These are phyloP conservation scores for Zalaria obscura DNA, from an alignment of 2,329 filamentous ascomycete species.

Conservation along the genomic window DNA sequence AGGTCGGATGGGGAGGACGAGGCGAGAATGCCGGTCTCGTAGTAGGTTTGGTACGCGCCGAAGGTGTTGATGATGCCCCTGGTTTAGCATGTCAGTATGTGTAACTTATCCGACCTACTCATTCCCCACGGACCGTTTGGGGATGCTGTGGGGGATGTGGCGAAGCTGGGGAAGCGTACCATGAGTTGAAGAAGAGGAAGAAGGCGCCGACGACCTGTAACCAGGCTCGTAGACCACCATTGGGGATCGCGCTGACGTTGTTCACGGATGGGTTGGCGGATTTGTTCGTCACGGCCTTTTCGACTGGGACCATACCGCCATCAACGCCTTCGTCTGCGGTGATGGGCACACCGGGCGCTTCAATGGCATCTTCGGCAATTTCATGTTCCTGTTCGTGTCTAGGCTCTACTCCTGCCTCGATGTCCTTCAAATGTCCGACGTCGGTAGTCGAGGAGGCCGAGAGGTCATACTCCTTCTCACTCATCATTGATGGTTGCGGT, in stretches of 20 bases:
- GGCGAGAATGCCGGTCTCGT: slow-evolving; percentile 26
- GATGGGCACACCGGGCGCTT: neutral
- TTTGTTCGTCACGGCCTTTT: slow-evolving; percentile 1
- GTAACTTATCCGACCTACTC: no score
- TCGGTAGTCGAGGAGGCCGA: neutral
- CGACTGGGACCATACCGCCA: slow-evolving; percentile 1
- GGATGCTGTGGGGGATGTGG: neutral
- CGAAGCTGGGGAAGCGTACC: slow-evolving; percentile 14
- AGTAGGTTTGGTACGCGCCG: slow-evolving; percentile 35
- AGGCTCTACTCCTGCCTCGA: neutral
- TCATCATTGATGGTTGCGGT: no score
- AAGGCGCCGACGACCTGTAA: slow-evolving; percentile 32
- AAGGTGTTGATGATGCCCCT: slow-evolving; percentile 29
- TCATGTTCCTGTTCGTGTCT: neutral
- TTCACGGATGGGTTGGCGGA: slow-evolving; percentile 23
- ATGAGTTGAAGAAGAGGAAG: slow-evolving; percentile 34
- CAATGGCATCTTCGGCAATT: neutral
- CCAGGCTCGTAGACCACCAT: slow-evolving; percentile 32
- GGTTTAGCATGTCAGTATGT: neutral
- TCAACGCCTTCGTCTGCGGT: neutral
- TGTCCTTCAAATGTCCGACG: neutral
- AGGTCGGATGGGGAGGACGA: slow-evolving; percentile 28
- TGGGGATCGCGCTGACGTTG: slow-evolving; percentile 27
- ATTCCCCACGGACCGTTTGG: no score
- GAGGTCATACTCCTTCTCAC: no score